Evolutionary conservation across 148 eudicot species (phyloP).

Genomic region (Spergularia bocconei): DNA sequence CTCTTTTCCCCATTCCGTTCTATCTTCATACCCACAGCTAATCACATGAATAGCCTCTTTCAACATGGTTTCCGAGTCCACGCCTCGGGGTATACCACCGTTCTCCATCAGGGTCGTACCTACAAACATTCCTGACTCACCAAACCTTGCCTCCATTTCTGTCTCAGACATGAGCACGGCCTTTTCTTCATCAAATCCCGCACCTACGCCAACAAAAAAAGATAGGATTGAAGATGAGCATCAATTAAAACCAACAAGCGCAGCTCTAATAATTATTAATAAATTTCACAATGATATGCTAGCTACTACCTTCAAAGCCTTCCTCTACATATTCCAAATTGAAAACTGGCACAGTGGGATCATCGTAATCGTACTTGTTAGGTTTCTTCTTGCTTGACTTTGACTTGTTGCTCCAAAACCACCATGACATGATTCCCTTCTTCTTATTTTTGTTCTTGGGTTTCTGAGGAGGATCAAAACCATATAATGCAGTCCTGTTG

Average conservation of each 20-base stretch:
- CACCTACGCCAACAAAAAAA: slow-evolving; percentile 14
- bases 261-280: too few relatives aligned
- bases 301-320: too few relatives aligned
- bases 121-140: slow-evolving; percentile 58
- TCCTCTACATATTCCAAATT: slow-evolving; percentile 51
- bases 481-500: slow-evolving; percentile 51
- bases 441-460: slow-evolving; percentile 37
- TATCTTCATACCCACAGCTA: slow-evolving; percentile 65
- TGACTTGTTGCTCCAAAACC: slow-evolving; percentile 29
- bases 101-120: slow-evolving; percentile 56
- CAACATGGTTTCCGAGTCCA: slow-evolving; percentile 46
- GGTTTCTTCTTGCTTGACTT: slow-evolving; percentile 46
- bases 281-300: too few relatives aligned
- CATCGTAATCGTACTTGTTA: slow-evolving; percentile 34
- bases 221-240: too few relatives aligned
- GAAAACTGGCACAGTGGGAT: slow-evolving; percentile 45
- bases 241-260: too few relatives aligned
- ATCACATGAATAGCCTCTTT: slow-evolving; percentile 67
- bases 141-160: slow-evolving; percentile 57
- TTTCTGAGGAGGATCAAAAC: slow-evolving; percentile 45
- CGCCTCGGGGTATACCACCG: slow-evolving; percentile 53
- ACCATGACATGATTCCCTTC: slow-evolving; percentile 35
- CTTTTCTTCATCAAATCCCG: slow-evolving; percentile 55
- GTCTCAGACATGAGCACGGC: slow-evolving; percentile 52
- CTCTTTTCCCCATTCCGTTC: slow-evolving; percentile 59